phyloP scores from a whole-genome alignment of 2,329 filamentous ascomycete genomes.

The Ciborinia camelliae region DNA sequence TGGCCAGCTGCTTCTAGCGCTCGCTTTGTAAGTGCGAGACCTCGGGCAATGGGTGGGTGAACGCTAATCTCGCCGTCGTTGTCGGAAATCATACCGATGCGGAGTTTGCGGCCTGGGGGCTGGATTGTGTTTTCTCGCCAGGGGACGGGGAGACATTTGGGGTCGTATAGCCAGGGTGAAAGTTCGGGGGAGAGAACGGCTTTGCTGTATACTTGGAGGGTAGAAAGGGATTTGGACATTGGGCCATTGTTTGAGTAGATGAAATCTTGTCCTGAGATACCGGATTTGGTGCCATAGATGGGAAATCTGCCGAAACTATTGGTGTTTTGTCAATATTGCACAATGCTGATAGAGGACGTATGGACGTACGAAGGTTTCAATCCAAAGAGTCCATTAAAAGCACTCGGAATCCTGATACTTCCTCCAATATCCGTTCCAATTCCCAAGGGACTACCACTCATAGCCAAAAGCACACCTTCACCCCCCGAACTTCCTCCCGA shows the following conservation, averaged over 20 bases:
- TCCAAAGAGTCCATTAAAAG: constrained; percentile 41
- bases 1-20: constrained; percentile 13
- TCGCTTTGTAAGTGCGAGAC: constrained; percentile 7
- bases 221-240: constrained; percentile 9
- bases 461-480: constrained; percentile 18
- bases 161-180: constrained; percentile 38
- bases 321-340: constrained; percentile 17
- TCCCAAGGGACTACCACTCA: constrained; percentile 20
- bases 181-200: constrained; percentile 22
- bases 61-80: constrained; percentile 16
- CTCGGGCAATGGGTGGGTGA: constrained; percentile 16
- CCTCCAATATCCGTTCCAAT: constrained; percentile 31
- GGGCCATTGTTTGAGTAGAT: constrained; percentile 17
- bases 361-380: constrained; percentile 39
- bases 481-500: constrained; percentile 34
- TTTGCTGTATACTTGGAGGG: constrained; percentile 19
- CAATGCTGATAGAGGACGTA: neutral
- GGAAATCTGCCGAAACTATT: constrained; percentile 34
- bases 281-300: constrained; percentile 15
- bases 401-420: constrained; percentile 40
- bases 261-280: constrained; percentile 20
- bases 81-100: constrained; percentile 22
- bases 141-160: constrained; percentile 36
- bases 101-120: constrained; percentile 23
- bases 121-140: constrained; percentile 30